Conservation (phyloP, 805 yeast species). For the Starmerella asiatica region DNA sequence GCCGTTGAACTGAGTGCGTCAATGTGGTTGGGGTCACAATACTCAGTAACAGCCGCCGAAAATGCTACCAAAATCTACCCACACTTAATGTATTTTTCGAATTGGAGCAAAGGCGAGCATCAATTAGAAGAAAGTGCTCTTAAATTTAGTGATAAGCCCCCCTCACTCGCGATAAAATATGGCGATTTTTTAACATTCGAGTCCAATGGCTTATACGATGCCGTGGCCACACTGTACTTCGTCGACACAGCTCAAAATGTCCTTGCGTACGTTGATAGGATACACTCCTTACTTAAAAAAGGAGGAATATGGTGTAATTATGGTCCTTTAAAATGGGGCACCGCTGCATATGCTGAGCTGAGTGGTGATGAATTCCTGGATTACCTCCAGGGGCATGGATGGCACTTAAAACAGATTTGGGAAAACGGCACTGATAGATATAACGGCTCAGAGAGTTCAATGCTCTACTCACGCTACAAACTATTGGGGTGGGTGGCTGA, state of each 20-base stretch:
- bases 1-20: conserved; percentile 65
- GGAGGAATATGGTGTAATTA: conserved; percentile 70
- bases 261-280: conserved; percentile 57
- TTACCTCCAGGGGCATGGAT: conserved; percentile 48
- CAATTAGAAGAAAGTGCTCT: conserved; percentile 33
- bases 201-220: conserved; percentile 28
- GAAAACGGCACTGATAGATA: conserved; percentile 22
- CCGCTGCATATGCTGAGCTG: conserved; percentile 60
- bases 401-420: conserved; percentile 33
- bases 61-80: conserved; percentile 22
- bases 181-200: conserved; percentile 54
- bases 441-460: conserved; percentile 23
- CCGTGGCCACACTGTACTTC: conserved; percentile 46
- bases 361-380: conserved; percentile 51
- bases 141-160: background rate
- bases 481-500: conserved; percentile 19
- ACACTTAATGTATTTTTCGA: conserved; percentile 51
- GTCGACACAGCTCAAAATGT: conserved; percentile 86
- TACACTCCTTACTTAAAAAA: conserved; percentile 36
- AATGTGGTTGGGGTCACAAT: conserved; percentile 43
- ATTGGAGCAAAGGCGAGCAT: conserved; percentile 36
- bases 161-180: conserved; percentile 20
- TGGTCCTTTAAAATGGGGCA: conserved; percentile 89
- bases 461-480: conserved; percentile 24
- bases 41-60: no score